phyloP scores from a whole-genome alignment of 176 grass and related monocot species.

The Microstegium vimineum region DNA sequence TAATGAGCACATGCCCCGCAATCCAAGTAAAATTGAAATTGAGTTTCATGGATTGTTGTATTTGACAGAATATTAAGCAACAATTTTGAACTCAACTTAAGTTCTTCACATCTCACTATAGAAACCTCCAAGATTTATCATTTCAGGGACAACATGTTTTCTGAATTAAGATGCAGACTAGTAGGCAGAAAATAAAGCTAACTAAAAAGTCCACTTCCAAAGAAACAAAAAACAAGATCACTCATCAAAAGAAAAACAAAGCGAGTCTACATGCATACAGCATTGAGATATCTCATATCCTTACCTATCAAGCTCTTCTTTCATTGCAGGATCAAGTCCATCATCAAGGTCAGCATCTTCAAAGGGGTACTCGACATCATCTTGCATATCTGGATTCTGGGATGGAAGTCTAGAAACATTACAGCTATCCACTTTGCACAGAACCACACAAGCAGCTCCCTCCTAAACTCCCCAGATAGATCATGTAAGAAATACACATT shows the following conservation, averaged over 20 bases:
- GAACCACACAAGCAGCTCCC: conserved; percentile 27
- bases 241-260: conserved; percentile 1
- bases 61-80: not conserved
- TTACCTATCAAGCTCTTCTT: conserved; percentile 99
- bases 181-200: not conserved
- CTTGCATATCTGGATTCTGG: conserved; percentile 51
- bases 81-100: not conserved
- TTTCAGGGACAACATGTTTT: not conserved
- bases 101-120: not conserved
- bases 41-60: not conserved
- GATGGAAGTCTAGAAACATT: conserved; percentile 44
- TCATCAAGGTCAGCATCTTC: conserved; percentile 92
- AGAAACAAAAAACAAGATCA: not conserved
- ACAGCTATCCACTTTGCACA: conserved; percentile 33
- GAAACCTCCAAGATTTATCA: not conserved
- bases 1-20: not conserved
- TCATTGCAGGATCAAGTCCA: conserved; percentile 95
- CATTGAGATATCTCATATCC: not conserved
- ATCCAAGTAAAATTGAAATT: not conserved
- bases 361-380: conserved; percentile 74
- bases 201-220: not conserved
- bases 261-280: not conserved
- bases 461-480: conserved; percentile 44
- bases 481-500: conserved; percentile 25
- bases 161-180: not conserved